Evolutionary conservation across 495 filamentous ascomycete species (phyloP), one percentile per base, ranked within the genome.

Genomic region (Tricharina praecox): DNA sequence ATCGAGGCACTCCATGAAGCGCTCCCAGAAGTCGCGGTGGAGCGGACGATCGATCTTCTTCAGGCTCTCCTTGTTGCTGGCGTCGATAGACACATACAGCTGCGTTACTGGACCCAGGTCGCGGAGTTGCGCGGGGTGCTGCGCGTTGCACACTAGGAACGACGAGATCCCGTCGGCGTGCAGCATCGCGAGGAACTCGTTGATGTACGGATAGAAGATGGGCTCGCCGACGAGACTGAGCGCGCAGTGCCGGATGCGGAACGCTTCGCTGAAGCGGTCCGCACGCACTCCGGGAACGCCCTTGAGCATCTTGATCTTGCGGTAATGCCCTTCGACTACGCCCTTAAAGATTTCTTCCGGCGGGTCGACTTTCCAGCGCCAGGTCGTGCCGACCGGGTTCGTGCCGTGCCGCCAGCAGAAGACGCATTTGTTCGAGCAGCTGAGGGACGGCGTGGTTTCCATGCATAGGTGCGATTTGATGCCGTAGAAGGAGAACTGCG

Each of bases 401-500:
- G 88, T 96, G 35, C 88, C 88, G 59, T 95, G 88, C 10, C 88
- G 79, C 88, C 88, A 96, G 71, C 88, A 96, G 67, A 96, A 96
- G 59, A 96, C 82, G 65, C 88, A 96, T 62, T 96, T 96, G 64
- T 96, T 96, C 55, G 81, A 86, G 71, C 88, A 96, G 13, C 84
- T 92, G 15, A 96, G 74, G 1, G 86, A 93, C 0, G 88, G 88
- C 0, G 88, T 96, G 3, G 86, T 83, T 65, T 96, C 88, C 88
- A 96, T 96, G 67, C 88, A 96, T 34, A 90, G 77, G 55, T 96
- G 88, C 1, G 87, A 94, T 47, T 77, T 73, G 59, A 96, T 96
- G 50, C 87, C 88, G 63, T 96, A 96, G 67, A 96, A 94, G 4
- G 81, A 86, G 63, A 71, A 93, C 62, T 32, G 28, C 13, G 13